These are phyloP conservation scores for Ziziphus jujuba DNA, from an alignment of 306 rosid genomes.

Conservation along the genomic window DNA sequence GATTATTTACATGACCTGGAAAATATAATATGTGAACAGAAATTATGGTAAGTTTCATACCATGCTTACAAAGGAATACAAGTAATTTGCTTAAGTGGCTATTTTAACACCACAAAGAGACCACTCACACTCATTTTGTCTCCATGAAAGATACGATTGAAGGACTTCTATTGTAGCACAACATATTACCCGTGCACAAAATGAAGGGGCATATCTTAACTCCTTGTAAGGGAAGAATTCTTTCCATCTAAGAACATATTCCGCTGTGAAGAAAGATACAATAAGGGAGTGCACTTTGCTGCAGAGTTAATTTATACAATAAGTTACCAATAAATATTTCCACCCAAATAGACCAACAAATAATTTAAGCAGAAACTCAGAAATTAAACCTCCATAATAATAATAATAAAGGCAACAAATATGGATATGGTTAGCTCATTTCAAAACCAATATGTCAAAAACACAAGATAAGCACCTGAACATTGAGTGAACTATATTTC, in stretches of 20 bases:
- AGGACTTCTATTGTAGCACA: conserved; percentile 72
- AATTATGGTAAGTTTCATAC: too few species aligned
- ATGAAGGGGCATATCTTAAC: conserved; percentile 54
- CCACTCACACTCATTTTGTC: conserved; percentile 65
- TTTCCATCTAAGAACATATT: conserved; percentile 59
- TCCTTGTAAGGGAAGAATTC: conserved; percentile 56
- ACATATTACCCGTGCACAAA: conserved; percentile 51
- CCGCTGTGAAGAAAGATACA: conserved; percentile 68
- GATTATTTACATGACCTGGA: conserved; percentile 60
- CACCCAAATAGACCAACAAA: not conserved
- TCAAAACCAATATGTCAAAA: too few species aligned
- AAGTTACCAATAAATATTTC: not conserved
- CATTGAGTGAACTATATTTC: too few species aligned
- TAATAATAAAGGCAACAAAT: not conserved
- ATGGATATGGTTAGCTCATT: too few species aligned
- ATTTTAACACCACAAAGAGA: not conserved
- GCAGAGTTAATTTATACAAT: conserved; percentile 18
- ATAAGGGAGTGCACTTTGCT: conserved; percentile 72
- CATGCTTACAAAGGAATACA: not conserved
- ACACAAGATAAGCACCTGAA: too few species aligned
- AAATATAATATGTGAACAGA: not conserved
- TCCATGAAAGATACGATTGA: conserved; percentile 79
- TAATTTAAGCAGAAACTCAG: not conserved
- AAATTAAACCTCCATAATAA: not conserved
- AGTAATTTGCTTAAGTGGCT: not conserved